Base-by-base conservation (phyloP, 805 yeast species). In the Ogataea trehaloabstinens region DNA sequence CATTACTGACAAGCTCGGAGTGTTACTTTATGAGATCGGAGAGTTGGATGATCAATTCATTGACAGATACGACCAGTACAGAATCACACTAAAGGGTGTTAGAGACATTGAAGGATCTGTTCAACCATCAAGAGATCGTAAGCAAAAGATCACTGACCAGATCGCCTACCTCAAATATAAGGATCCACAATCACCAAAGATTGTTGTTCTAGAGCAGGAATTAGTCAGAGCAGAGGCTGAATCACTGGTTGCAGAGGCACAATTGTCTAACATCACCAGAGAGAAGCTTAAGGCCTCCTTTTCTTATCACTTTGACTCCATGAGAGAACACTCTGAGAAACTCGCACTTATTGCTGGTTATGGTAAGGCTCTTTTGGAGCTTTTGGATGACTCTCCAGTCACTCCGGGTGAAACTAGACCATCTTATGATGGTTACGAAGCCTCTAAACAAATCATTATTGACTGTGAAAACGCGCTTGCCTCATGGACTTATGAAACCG, bases 341-440 rank as follows among this genome's bases (percentile, higher is more conserved):
- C 74, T 81, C 52, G 91, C 93, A 40, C 71, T 86, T 56, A 82
- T 87, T 65, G 91, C 95, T 38, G 91, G 93, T 45, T 85, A 86
- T 71, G 95, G 95, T 68, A 85, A 85, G 70, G 93, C 91, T 22
- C 66, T 86, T 42, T 72, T 86, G 59, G 91, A 85, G 68, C 74
- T 86, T 60, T 73, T 86, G 60, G 95, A 85, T 58, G 93, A 85
- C 58, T 69, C 87, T 46, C 85, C 93, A 46, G 91, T 85, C 37
- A 84, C 91, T 43, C 95, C 95, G 43, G 95, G 95, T 73, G 95
- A 85, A 70, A 84, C 91, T 34, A 82, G 93, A 78, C 84, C 90
- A 28, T 84, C 90, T 42, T 85, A 85, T 63, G 95, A 85, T 56
- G 95, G 95, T 52, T 85, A 84, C 63, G 93, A 85, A 64, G 89